Conservation (phyloP, 306 rosid species). For the Trifolium fragiferum region DNA sequence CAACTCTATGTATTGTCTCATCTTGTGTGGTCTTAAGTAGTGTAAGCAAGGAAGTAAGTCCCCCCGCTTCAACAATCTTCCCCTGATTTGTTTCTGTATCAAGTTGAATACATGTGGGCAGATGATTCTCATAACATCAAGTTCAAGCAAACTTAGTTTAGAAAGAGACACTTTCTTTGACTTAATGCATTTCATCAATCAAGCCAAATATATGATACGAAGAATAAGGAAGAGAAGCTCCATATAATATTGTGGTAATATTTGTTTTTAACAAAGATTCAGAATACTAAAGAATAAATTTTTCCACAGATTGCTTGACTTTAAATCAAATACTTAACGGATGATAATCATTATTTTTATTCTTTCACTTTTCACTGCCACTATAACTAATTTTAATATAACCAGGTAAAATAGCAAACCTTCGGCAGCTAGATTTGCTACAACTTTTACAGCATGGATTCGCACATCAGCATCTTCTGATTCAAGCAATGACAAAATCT, state of each 20-base stretch:
- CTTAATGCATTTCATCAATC: slow-evolving; percentile 30
- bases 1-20: slow-evolving; percentile 97
- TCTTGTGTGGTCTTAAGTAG: slow-evolving; percentile 83
- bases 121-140: slow-evolving; percentile 24
- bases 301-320: slow-evolving; percentile 12
- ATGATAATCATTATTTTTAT: not conserved
- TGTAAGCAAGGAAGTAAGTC: slow-evolving; percentile 85
- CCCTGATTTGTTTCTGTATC: slow-evolving; percentile 89
- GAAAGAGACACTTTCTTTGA: slow-evolving; percentile 34
- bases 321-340: slow-evolving; percentile 24
- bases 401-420: slow-evolving; percentile 61
- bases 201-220: slow-evolving; percentile 23
- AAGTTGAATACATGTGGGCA: slow-evolving; percentile 33
- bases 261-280: slow-evolving; percentile 23
- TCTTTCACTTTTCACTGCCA: not conserved
- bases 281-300: slow-evolving; percentile 26
- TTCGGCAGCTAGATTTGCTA: slow-evolving; percentile 99
- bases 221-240: slow-evolving; percentile 23
- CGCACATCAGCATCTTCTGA: slow-evolving; percentile 94
- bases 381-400: slow-evolving; percentile 21
- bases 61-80: slow-evolving; percentile 98
- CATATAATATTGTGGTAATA: slow-evolving; percentile 5
- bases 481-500: slow-evolving; percentile 96
- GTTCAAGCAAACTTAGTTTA: slow-evolving; percentile 30
- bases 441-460: slow-evolving; percentile 98